Percentiles rank a stretch among this genome's conserved stretches.
Evolutionary conservation across 164 flowering plant species (phyloP).

Genomic region (Piper longum): DNA sequence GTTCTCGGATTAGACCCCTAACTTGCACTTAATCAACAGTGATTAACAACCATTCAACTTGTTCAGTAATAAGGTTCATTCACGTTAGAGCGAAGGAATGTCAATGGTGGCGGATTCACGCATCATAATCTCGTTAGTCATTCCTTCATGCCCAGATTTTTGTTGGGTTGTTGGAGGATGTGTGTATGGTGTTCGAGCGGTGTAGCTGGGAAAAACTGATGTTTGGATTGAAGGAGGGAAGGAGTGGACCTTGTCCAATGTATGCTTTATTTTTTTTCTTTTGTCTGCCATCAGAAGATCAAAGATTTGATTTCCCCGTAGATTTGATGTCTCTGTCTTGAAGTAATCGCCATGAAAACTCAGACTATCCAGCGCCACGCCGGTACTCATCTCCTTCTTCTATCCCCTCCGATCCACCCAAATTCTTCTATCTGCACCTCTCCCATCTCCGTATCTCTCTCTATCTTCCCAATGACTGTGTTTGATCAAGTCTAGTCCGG

Average conservation of each 20-base stretch:
- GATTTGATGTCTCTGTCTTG: conserved; percentile 15
- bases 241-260: conserved; percentile 1
- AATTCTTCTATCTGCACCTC: background rate
- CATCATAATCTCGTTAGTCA: too few relatives aligned
- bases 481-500: too few relatives aligned
- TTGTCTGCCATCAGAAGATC: conserved; percentile 6
- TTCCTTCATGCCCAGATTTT: too few relatives aligned
- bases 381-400: too few relatives aligned
- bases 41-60: background rate
- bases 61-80: background rate
- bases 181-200: background rate
- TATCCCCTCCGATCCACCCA: background rate
- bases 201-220: background rate
- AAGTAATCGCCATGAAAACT: conserved; percentile 12
- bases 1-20: background rate
- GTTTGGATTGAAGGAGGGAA: background rate
- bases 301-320: conserved; percentile 11
- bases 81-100: background rate
- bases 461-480: too few relatives aligned
- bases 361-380: too few relatives aligned
- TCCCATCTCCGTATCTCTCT: background rate
- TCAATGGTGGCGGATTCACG: too few relatives aligned
- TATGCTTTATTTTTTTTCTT: too few relatives aligned
- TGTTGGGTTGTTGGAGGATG: too few relatives aligned
- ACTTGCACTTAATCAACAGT: background rate